Base-by-base conservation (phyloP, 257 asterid genomes). In the Capsicum baccatum region DNA sequence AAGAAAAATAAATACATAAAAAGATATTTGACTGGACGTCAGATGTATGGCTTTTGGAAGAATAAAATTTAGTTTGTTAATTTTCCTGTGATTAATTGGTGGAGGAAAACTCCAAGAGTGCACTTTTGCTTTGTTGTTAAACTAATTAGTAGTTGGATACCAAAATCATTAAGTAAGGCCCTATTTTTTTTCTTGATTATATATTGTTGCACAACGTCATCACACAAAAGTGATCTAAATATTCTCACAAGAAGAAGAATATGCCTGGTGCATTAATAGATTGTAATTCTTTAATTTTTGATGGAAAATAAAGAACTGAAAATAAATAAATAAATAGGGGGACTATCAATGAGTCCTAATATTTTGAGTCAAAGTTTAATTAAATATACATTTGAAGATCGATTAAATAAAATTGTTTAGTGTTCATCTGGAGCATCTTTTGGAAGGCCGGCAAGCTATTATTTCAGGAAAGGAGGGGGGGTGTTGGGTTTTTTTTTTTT, bases 371-470 rank as follows among this genome's bases (percentile, higher is more conserved):
- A 76, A 26, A 52, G 81, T 76, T 52, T 52, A 76, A 76, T 76
- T 76, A 8, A 76, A 76, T 50, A 52, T 76, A 13, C 14, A 76
- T 52, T 76, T 52, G 14, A 52, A 76, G 63, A 76, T 42, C 1
- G 4, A 69, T 76, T 4, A 76, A 13, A 13, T 52, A 52, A 6
- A 78, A 78, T 78, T 54, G 44, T 78, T 26, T 54, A 26, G 63
- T 26, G 21, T 2, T 52, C 48, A 39, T 76, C 5, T 52, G 47
- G 62, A 52, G 47, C 6, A 50, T 50, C 80, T 50, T 74, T 82
- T 42, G 81, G 81, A 35, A 37, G 80, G 89, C 85, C 89, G 86
- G 89, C 86, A 76, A 78, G 1, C 21, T 76, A 52, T 52, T 76
- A 76, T 21, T 50, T 66, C 19, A 21, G 42, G 69, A 10, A 6